Evolutionary conservation across 257 asterid species (phyloP).

Genomic region (Gentiana straminea): DNA sequence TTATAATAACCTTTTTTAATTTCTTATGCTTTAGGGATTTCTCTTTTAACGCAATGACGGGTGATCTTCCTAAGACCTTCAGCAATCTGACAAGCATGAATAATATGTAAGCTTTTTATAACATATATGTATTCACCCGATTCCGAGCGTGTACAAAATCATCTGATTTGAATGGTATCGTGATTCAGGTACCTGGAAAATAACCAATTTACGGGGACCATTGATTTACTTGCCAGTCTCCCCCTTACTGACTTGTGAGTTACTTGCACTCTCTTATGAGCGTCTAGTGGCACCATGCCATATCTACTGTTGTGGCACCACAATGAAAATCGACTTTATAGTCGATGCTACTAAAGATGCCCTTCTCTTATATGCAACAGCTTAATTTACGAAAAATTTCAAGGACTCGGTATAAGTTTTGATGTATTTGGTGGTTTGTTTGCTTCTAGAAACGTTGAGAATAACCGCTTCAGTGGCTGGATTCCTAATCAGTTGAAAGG

Average conservation of each 20-base stretch:
- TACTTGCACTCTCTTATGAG: background rate
- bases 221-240: slow-evolving; percentile 77
- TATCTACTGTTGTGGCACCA: too few relatives aligned
- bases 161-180: slow-evolving; percentile 11
- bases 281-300: too few relatives aligned
- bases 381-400: slow-evolving; percentile 4
- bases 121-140: background rate
- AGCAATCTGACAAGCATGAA: slow-evolving; percentile 37
- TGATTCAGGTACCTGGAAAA: slow-evolving; percentile 76
- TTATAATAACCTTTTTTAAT: slow-evolving; percentile 3
- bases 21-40: slow-evolving; percentile 57
- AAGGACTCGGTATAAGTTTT: slow-evolving; percentile 4
- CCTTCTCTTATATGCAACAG: background rate
- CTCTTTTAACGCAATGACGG: slow-evolving; percentile 71
- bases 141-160: background rate
- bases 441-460: slow-evolving; percentile 59
- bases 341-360: too few relatives aligned
- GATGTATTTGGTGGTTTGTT: background rate
- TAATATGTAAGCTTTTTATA: slow-evolving; percentile 46
- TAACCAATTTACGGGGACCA: slow-evolving; percentile 84
- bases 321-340: too few relatives aligned
- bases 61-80: slow-evolving; percentile 74
- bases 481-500: slow-evolving; percentile 58
- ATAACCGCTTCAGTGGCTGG: slow-evolving; percentile 88
- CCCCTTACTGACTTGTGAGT: slow-evolving; percentile 80